Percentiles rank a stretch among this genome's conserved stretches.
Evolutionary conservation across 495 filamentous ascomycete species (phyloP).

Genomic region (Sordaria brevicollis): DNA sequence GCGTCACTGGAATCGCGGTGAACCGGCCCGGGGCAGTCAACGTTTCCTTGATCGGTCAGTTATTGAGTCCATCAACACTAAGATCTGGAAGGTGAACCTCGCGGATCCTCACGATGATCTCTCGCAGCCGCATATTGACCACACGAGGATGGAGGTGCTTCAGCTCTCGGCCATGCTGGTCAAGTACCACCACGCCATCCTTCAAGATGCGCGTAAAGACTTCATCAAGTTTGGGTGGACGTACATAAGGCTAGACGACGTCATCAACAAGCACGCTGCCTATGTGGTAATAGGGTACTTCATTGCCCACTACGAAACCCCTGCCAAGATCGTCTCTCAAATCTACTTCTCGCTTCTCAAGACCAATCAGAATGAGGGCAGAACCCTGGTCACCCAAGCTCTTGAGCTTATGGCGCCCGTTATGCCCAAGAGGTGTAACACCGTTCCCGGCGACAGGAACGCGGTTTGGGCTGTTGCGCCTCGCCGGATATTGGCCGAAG

Average conservation of each 20-base stretch:
- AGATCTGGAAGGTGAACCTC: slow-evolving; percentile 86
- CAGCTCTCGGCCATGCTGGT: slow-evolving; percentile 90
- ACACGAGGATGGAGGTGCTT: slow-evolving; percentile 90
- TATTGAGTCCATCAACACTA: slow-evolving; percentile 83
- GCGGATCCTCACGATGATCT: slow-evolving; percentile 77
- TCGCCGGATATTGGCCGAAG: slow-evolving; percentile 82
- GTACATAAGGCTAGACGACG: slow-evolving; percentile 92
- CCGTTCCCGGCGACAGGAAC: slow-evolving; percentile 36
- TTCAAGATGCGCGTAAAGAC: slow-evolving; percentile 89
- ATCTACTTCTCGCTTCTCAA: slow-evolving; percentile 84
- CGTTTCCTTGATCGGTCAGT: slow-evolving; percentile 79
- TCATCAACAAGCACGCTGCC: slow-evolving; percentile 97
- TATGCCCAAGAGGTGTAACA: slow-evolving; percentile 61
- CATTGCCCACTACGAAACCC: slow-evolving; percentile 93
- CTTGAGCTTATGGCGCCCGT: slow-evolving; percentile 91
- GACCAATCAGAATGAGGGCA: slow-evolving; percentile 90
- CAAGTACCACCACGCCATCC: slow-evolving; percentile 77
- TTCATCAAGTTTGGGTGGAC: slow-evolving; percentile 99
- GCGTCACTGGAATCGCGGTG: slow-evolving; percentile 44
- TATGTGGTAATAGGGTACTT: slow-evolving; percentile 97
- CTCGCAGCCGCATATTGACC: slow-evolving; percentile 79
- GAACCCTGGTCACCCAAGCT: slow-evolving; percentile 84
- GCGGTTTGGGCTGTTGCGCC: slow-evolving; percentile 82
- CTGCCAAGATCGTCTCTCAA: slow-evolving; percentile 87
- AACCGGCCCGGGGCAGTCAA: slow-evolving; percentile 43